Evolutionary conservation across 108 stramenopile genomes (phyloP), one percentile per base, ranked within the genome.

Genomic region (Cylindrotheca closterium): DNA sequence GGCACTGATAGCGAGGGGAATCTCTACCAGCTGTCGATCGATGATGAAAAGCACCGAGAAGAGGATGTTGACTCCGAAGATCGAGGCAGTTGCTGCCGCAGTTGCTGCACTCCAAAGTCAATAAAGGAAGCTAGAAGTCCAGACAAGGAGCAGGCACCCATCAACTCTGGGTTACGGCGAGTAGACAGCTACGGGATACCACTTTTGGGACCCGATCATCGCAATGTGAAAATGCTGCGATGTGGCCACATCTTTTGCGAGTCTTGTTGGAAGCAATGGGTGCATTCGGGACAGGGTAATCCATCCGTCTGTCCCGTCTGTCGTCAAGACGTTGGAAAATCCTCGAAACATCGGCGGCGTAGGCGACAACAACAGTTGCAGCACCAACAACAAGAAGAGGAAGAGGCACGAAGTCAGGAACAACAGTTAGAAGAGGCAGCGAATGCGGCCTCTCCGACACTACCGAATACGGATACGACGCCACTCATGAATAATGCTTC

Each of bases 171-270:
- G 10, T 29, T 77, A 34, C 61, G 58, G 30, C 83, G 84, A 3
- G 75, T 89, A 15, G 91, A 92, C 51, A 83, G 79, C 47, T 87
- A 75, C 62, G 85, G 87, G 4, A 85, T 91, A 23, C 89, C 88
- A 1, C 28, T 80, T 3, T 47, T 60, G 10, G 94, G 90, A 17
- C 74, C 60, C 19, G 90, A 95, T 68, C 10, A 42, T 10, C 70
- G 80, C 3, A 84, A 79, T 29, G 79, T 92, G 1, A 92, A 91
- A 59, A 51, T 91, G 33, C 63, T 95, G 30, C 89, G 91, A 48
- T 95, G 94, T 64, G 94, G 94, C 4, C 94, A 95, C 60, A 82
- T 91, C 22, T 95, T 95, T 75, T 89, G 90, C 60, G 77, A 86
- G 32, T 78, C 85, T 3, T 95, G 94, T 64, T 95, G 92, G 92